Evolutionary conservation across 306 rosid species (phyloP), one percentile per base, ranked within the genome.

Genomic region (Prunus armeniaca): DNA sequence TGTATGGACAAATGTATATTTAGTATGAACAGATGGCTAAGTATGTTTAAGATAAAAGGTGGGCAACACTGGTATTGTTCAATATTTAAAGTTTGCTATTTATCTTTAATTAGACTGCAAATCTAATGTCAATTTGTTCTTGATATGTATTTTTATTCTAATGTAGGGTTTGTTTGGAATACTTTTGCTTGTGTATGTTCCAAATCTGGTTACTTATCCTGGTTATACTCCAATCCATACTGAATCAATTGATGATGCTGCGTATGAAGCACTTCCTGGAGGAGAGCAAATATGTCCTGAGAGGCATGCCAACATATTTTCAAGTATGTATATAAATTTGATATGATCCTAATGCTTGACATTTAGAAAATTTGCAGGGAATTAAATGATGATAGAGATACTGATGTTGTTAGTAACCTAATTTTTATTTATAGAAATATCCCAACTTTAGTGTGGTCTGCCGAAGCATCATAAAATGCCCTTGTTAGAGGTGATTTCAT

Each of bases 241-340:
- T 84, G 98, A 90, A 78, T 41, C 78, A 73, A 73, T 79, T 65
- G 84, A 85, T 78, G 97, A 86, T 83, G 81, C 72, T 78, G 90
- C 88, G 47, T 94, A 90, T 79, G 95, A 85, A 81, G 97, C 89
- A 83, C 97, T 94, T 71, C 95, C 95, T 43, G 95, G 88, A 65
- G 96, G 87, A 81, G 98, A 94, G 69, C 83, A 80, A 55, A 87
- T 89, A 78, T 89, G 93, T 84, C 98, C 98, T 24, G 98, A 94
- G 86, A 83, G 90, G 83, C 86, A 67, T 76, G 86, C 73, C 56
- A 86, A 34, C 72, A 46, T 94, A 82, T 74, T 92, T 61, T 92
- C 98, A 76, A 89, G 98, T 94, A 90, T 13, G 96, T 85, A 46
- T 75, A 67, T 70, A 57, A 52, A 64, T 38, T 67, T 52, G 45